A percentile compares a stretch with the other conserved stretches of the same genome.
Evolutionary conservation across 2,329 filamentous ascomycete species (phyloP).

Genomic region (Curvularia eragrostidis): DNA sequence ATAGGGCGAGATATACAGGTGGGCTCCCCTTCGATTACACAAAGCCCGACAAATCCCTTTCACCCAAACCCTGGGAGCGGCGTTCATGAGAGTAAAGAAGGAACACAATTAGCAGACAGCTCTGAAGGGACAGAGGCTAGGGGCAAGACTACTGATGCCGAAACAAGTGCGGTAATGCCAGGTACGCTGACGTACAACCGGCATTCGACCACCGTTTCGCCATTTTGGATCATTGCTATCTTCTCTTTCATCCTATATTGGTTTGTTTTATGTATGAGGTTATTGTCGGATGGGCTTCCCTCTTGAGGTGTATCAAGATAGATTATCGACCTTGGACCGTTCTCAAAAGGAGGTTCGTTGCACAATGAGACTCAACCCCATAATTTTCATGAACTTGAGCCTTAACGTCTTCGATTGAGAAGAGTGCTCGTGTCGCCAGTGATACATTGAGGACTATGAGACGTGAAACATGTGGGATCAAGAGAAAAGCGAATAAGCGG

Average conservation of each 20-base stretch:
- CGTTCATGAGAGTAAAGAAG: not conserved
- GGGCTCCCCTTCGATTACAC: not conserved
- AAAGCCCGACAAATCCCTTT: not conserved
- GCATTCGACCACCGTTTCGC: too few relatives aligned
- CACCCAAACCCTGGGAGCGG: not conserved
- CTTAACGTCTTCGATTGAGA: not conserved
- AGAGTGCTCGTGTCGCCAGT: not conserved
- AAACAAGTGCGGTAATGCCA: not conserved
- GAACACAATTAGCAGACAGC: not conserved
- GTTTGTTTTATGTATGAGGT: not conserved
- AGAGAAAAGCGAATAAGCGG: too few relatives aligned
- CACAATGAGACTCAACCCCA: too few relatives aligned
- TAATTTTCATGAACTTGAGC: too few relatives aligned
- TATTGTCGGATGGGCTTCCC: not conserved
- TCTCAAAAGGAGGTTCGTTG: too few relatives aligned
- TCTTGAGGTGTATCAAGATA: not conserved
- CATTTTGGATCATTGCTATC: not conserved
- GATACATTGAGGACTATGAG: too few relatives aligned
- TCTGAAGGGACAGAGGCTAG: not conserved
- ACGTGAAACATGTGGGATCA: too few relatives aligned
- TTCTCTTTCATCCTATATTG: not conserved
- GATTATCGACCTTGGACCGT: too few relatives aligned
- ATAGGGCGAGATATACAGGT: not conserved
- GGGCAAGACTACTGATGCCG: not conserved
- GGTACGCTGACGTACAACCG: not conserved